Percentiles rank a stretch among this genome's conserved stretches.
Conservation (phyloP, 345 rosid genomes). For the Lumnitzera littorea region DNA sequence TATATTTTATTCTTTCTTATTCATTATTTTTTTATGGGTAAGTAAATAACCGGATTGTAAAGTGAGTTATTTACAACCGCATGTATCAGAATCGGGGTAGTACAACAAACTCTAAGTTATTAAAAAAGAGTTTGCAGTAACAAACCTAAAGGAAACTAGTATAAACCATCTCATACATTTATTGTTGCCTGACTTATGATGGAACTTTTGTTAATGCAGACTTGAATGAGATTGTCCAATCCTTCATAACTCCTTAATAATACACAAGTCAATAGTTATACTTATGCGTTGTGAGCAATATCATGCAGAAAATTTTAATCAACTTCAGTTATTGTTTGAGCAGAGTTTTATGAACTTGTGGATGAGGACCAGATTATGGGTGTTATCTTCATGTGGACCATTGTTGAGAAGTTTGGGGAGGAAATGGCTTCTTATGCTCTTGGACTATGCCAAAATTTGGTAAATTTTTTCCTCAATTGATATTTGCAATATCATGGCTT, state of each 20-base stretch:
- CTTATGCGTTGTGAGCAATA: too few relatives aligned
- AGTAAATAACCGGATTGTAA: too few relatives aligned
- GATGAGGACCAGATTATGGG: constrained; percentile 97
- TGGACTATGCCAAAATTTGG: constrained; percentile 92
- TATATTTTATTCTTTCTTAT: constrained; percentile 5
- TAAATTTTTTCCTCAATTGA: constrained; percentile 14
- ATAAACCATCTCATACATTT: background rate
- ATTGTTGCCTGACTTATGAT: constrained; percentile 5
- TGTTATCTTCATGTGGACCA: constrained; percentile 73
- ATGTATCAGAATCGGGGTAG: too few relatives aligned
- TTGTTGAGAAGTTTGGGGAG: constrained; percentile 93
- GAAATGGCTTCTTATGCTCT: constrained; percentile 96
- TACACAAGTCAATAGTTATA: constrained; percentile 14
- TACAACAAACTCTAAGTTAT: too few relatives aligned
- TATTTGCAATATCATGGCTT: too few relatives aligned
- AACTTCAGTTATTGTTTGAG: constrained; percentile 13
- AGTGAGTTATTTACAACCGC: too few relatives aligned
- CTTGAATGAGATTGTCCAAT: constrained; percentile 94
- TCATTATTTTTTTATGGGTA: too few relatives aligned
- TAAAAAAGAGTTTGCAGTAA: too few relatives aligned
- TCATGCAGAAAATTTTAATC: background rate
- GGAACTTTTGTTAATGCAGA: constrained; percentile 36
- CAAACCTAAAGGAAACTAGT: too few relatives aligned
- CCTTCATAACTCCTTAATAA: constrained; percentile 92
- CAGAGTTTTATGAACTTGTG: constrained; percentile 95